phyloP scores from a whole-genome alignment of 2,329 filamentous ascomycete genomes.

The Colletotrichum noveboracense region DNA sequence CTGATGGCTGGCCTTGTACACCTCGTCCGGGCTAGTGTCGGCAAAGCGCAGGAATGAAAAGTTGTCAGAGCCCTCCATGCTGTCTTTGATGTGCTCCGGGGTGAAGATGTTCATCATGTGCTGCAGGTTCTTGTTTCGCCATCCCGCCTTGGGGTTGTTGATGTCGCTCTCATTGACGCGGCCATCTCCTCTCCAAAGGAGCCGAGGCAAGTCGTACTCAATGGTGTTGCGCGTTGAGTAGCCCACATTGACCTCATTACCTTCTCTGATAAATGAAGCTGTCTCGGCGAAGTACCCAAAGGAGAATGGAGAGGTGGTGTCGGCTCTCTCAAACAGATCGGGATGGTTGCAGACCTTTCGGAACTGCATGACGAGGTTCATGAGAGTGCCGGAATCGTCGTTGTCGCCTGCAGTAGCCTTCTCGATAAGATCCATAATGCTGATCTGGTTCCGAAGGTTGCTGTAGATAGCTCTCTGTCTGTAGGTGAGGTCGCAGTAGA shows the following conservation, averaged over 20 bases:
- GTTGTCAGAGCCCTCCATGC: conserved; percentile 62
- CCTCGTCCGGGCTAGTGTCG: conserved; percentile 76
- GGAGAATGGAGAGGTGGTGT: conserved; percentile 85
- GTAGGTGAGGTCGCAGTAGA: conserved; percentile 97
- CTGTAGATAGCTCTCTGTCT: conserved; percentile 93
- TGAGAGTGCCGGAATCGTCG: conserved; percentile 91
- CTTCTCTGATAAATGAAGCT: conserved; percentile 91
- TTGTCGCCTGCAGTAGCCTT: conserved; percentile 95
- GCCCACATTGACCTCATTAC: conserved; percentile 75
- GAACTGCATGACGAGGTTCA: conserved; percentile 99
- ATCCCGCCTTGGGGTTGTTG: conserved; percentile 78
- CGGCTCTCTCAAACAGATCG: conserved; percentile 93
- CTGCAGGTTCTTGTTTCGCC: conserved; percentile 76
- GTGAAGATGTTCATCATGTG: conserved; percentile 92
- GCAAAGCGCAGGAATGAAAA: conserved; percentile 94
- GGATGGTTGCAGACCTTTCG: conserved; percentile 99
- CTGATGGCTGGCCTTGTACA: conserved; percentile 70
- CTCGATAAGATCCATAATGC: conserved; percentile 97
- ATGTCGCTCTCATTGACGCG: conserved; percentile 76
- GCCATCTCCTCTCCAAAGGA: conserved; percentile 83
- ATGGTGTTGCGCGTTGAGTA: conserved; percentile 91
- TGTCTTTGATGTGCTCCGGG: conserved; percentile 76
- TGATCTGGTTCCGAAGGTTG: conserved; percentile 95
- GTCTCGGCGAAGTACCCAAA: conserved; percentile 92
- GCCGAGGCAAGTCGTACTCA: conserved; percentile 79